Base-by-base conservation (phyloP, 1,284 basidiomycete genomes). In the Sparassis latifolia region DNA sequence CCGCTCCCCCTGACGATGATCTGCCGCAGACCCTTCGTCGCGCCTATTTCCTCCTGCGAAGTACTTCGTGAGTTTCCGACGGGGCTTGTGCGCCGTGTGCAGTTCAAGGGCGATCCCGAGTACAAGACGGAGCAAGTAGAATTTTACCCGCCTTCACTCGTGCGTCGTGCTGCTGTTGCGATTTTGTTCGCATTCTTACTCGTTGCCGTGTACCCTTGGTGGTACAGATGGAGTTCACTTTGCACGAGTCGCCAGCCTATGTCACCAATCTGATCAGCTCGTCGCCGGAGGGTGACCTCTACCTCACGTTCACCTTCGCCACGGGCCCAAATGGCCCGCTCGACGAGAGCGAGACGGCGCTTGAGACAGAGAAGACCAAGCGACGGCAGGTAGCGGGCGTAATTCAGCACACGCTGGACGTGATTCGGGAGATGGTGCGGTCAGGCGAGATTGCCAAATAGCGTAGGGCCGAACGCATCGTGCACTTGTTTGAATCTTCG, bases 241-340 rank as follows among this genome's bases (percentile, higher is more conserved):
- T 48, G 51, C 2, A 39, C 37, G 43, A 32, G 30, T 42, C 42
- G 37, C 35, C 33, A 32, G 51, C 46, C 10, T 20, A 29, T n/a
- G 44, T 52, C 46, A 52, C 42, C 12, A 52, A 52, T 32, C 6
- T 48, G 9, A 45, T 52, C 51, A 48, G 46, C 37, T 28, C 12
- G 7, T 32, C 46, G 39, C 42, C 42, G 5, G 51, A 45, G 6
- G 46, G 42, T 31, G 51, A 44, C 12, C 51, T 52, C 7, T 10
- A 44, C 10, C 31, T 52, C 27, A 52, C 51, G 27, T 48, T 44
- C 37, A 44, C 42, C 5, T 52, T 52, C 32, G 47, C 47, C 20
- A 33, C 30, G 3, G 47, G 43, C 3, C 37, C 42, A 30, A 45
- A 45, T 30, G 47, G 51, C 6, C 41, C 41, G 30, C 38, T 52